Evolutionary conservation across 2,329 filamentous ascomycete species (phyloP), one percentile per base, ranked within the genome.

Genomic region (Penicillium sp.): DNA sequence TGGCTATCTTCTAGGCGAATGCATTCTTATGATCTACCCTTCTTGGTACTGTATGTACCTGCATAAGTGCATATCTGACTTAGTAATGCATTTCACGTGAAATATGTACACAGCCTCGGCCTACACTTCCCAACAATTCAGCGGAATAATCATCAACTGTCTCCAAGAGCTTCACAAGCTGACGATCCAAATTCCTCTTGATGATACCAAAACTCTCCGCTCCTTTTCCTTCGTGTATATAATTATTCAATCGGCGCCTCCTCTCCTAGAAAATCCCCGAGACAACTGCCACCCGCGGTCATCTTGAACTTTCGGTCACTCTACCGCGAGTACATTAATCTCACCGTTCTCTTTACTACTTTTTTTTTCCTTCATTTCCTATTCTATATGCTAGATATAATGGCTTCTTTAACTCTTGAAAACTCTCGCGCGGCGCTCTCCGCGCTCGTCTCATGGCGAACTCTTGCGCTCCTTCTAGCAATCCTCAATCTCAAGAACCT

Each of bases 401-500:
- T 66, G 65, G 38, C 41, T 5, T 21, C 64, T 7, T 46, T 71
- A n/a, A 59, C 53, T 31, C 23, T 66, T n/a, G 71, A 73, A 52
- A 69, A 56, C 31, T 55, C 71, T 59, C 68, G 66, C 56, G 69
- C 69, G 23, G 48, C 56, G 15, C 47, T 67, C 35, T 64, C 66
- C 15, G 63, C 71, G 19, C 60, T 75, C 29, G 62, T 68, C 7
- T 73, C 74, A 9, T 79, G 76, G 77, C 74, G 70, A 53, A 68
- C 71, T 7, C 61, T 79, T 6, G 75, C 76, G 3, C 67, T 79
- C 35, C n/a, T 77, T 9, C 67, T 79, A 46, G 74, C 74, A 2
- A 52, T 79, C 3, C 61, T 75, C 41, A 79, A 78, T 58, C 45
- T 78, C 21, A 77, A 80, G 64, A 77, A 66, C 31, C 67, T 79